A percentile compares a stretch with the other conserved stretches of the same genome.
phyloP scores from a whole-genome alignment of 805 yeast species.

The Wickerhamiella slavikovae region DNA sequence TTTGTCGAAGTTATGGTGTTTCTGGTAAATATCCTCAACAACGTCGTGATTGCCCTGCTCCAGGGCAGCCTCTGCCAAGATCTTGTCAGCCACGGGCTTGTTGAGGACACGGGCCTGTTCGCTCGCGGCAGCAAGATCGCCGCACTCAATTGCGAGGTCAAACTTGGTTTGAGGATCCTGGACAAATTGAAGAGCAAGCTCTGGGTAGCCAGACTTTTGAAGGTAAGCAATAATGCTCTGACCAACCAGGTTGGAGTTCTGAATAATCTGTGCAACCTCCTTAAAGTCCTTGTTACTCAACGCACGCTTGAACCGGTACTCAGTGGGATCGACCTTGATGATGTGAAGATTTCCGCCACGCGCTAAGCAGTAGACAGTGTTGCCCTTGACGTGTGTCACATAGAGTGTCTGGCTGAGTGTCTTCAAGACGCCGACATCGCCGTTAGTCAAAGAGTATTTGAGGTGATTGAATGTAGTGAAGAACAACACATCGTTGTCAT shows the following conservation, averaged over 20 bases:
- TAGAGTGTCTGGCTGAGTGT: constrained; percentile 80
- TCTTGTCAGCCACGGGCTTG: constrained; percentile 52
- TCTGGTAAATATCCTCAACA: constrained; percentile 77
- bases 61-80: constrained; percentile 67
- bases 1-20: constrained; percentile 68
- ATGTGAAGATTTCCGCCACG: constrained; percentile 72
- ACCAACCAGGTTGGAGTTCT: constrained; percentile 80
- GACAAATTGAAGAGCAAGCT: constrained; percentile 90
- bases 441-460: constrained; percentile 80
- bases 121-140: constrained; percentile 70
- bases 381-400: constrained; percentile 45
- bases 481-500: constrained; percentile 73
- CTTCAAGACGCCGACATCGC: constrained; percentile 86
- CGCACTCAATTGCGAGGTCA: constrained; percentile 87
- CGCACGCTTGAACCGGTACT: constrained; percentile 88
- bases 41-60: constrained; percentile 72
- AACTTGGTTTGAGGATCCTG: constrained; percentile 91
- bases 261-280: constrained; percentile 79
- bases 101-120: constrained; percentile 69
- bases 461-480: constrained; percentile 92
- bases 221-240: constrained; percentile 90
- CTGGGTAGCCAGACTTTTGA: constrained; percentile 91
- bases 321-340: constrained; percentile 79
- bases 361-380: constrained; percentile 57
- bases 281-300: constrained; percentile 72